phyloP scores from a whole-genome alignment of 306 rosid genomes.

The Citrullus amarus region DNA sequence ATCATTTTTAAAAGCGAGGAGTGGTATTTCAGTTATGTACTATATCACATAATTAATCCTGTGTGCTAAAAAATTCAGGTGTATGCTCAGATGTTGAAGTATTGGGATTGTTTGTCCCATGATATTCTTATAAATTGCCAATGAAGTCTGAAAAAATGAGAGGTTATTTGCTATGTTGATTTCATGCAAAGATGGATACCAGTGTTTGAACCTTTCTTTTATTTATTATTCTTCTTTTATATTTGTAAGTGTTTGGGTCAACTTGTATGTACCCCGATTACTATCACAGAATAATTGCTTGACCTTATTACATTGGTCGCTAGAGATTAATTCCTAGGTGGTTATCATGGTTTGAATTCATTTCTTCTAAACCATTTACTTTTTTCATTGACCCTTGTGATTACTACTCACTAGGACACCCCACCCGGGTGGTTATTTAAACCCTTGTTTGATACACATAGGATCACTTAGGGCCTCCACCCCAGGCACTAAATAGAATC shows the following conservation, averaged over 20 bases:
- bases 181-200: neutral
- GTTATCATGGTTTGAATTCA: neutral
- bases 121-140: neutral
- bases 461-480: neutral
- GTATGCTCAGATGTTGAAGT: neutral
- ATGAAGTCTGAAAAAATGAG: neutral
- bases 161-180: neutral
- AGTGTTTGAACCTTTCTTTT: neutral
- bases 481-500: neutral
- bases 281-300: neutral
- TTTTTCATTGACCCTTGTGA: neutral
- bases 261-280: neutral
- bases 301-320: neutral
- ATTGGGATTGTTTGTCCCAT: neutral
- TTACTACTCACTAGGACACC: no score
- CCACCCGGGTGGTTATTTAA: neutral
- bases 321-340: neutral
- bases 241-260: neutral
- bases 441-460: neutral
- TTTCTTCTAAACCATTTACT: neutral
- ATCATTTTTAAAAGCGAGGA: neutral
- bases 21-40: neutral
- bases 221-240: neutral
- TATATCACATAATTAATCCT: neutral
- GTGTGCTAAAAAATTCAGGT: neutral